These are phyloP conservation scores for Aleurites moluccanus DNA, from an alignment of 441 rosid genomes.

Conservation along the genomic window DNA sequence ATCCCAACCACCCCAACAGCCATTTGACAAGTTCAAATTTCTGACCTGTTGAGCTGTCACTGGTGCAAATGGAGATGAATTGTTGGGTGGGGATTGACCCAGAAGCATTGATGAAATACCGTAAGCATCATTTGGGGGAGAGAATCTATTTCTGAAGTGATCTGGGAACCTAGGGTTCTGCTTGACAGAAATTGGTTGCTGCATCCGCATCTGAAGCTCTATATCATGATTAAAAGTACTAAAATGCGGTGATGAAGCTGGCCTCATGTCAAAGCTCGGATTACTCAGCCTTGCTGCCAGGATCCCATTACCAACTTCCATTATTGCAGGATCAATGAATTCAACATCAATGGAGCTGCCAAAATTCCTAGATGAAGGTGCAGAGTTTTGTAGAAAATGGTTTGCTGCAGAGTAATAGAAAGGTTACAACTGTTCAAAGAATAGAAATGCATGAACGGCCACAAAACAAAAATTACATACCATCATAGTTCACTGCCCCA, in stretches of 20 bases:
- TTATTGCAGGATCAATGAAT: constrained; percentile 78
- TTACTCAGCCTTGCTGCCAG: constrained; percentile 46
- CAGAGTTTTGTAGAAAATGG: constrained; percentile 44
- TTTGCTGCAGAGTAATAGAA: constrained; percentile 36
- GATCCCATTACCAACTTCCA: constrained; percentile 71
- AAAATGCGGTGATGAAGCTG: constrained; percentile 41
- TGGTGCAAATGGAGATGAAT: constrained; percentile 47
- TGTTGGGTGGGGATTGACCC: constrained; percentile 55
- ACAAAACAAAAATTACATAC: constrained; percentile 30
- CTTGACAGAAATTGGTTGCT: constrained; percentile 49
- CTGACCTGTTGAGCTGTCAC: constrained; percentile 51
- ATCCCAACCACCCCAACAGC: constrained; percentile 78
- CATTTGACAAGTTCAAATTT: constrained; percentile 55
- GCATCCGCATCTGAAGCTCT: constrained; percentile 60
- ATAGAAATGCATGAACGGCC: background rate
- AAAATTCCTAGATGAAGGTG: constrained; percentile 37
- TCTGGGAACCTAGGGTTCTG: constrained; percentile 54
- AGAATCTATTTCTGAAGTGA: constrained; percentile 39
- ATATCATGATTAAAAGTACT: constrained; percentile 58
- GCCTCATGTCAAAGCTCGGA: constrained; percentile 49
- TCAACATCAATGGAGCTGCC: constrained; percentile 50
- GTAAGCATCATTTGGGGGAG: constrained; percentile 51
- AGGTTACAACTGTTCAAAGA: background rate
- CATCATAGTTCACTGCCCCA: constrained; percentile 54
- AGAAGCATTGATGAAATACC: constrained; percentile 54